Evolutionary conservation across 345 rosid genomes (phyloP), one percentile per base, ranked within the genome.

Genomic region (Aquilaria malaccensis): DNA sequence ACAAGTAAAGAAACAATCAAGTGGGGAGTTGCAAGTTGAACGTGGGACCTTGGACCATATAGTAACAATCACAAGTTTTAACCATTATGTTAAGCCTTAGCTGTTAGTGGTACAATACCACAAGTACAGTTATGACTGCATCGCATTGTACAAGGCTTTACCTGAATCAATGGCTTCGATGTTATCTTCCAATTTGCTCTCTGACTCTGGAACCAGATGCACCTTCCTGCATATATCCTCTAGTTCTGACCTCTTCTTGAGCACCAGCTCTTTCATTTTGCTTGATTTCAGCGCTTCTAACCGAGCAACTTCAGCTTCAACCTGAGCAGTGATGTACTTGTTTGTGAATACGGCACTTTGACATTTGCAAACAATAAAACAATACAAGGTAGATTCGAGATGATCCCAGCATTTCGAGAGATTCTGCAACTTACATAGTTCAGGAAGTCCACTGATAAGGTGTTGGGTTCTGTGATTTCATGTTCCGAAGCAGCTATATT

Each of bases 201-300:
- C 79, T 30, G 77, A 67, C 65, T 81, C 82, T 22, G 87, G 84
- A 65, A 82, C 73, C 80, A 87, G 43, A 66, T 85, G 97, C 7
- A 91, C 83, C 79, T 84, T 91, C 71, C 91, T 77, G 67, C 97
- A 88, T 53, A 81, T 81, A 50, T 91, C 97, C 67, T 84, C 91
- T 55, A 91, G 77, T 67, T 84, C 97, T 30, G 82, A 72, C 69
- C 81, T 86, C 74, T 91, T 91, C 82, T 88, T 91, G 72, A 86
- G 62, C 37, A 91, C 94, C 73, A 91, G 92, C 60, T 90, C 97
- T 71, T 82, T 90, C 97, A 90, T 87, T 80, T 82, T 90, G 83
- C 95, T 90, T 55, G 87, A 60, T 68, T 91, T 91, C 61, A 91
- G 70, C 76, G 77, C 85, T 63, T 88, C 97, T 68, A 91, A 59